Percentiles rank a stretch among this genome's conserved stretches.
These are phyloP conservation scores for Echinochloa phyllopogon DNA, from an alignment of 176 grass and related monocot species.

Conservation along the genomic window DNA sequence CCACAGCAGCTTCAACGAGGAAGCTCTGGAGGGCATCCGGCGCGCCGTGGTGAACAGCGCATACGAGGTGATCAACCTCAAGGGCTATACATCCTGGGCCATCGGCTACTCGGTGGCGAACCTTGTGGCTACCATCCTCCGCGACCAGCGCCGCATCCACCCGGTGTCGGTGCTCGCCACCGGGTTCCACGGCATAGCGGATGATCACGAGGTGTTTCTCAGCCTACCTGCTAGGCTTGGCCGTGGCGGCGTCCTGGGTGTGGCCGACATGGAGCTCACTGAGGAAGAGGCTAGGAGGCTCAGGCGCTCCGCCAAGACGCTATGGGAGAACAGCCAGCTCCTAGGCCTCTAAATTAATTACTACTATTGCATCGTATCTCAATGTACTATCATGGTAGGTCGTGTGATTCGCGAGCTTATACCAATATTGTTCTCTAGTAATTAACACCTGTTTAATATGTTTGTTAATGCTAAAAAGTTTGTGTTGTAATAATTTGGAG, in stretches of 20 bases:
- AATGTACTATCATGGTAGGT: too few relatives aligned
- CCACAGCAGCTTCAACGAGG: slow-evolving; percentile 47
- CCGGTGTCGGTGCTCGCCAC: slow-evolving; percentile 72
- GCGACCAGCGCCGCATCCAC: slow-evolving; percentile 81
- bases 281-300: slow-evolving; percentile 64
- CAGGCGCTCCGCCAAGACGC: slow-evolving; percentile 58
- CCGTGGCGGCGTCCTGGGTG: slow-evolving; percentile 54
- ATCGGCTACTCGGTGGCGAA: slow-evolving; percentile 85
- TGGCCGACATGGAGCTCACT: slow-evolving; percentile 68
- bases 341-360: slow-evolving; percentile 45
- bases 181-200: slow-evolving; percentile 68
- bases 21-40: slow-evolving; percentile 59
- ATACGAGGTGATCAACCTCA: slow-evolving; percentile 79
- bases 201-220: slow-evolving; percentile 72
- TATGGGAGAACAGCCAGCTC: slow-evolving; percentile 69
- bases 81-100: slow-evolving; percentile 88
- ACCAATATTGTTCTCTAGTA: too few relatives aligned
- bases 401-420: too few relatives aligned
- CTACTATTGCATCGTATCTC: too few relatives aligned
- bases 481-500: too few relatives aligned
- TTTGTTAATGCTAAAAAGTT: too few relatives aligned
- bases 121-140: slow-evolving; percentile 65
- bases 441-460: too few relatives aligned
- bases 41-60: slow-evolving; percentile 65
- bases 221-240: slow-evolving; percentile 76